Conservation (phyloP, 768 basidiomycete species). For the Nidularia pulvinata region DNA sequence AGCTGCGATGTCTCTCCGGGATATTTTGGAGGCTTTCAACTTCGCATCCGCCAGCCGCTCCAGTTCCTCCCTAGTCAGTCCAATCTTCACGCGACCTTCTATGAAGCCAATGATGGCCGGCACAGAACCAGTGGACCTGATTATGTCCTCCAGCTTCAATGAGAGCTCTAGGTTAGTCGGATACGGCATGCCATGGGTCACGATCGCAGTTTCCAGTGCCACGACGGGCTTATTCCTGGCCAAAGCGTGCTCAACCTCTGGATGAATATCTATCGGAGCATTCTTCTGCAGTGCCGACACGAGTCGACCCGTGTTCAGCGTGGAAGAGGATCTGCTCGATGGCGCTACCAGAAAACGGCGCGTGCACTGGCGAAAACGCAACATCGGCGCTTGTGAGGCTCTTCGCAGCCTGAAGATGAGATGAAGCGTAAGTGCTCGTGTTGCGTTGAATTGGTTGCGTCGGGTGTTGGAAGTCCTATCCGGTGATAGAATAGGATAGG, state of each 20-base stretch:
- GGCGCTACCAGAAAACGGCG: not conserved
- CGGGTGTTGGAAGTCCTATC: too few species aligned
- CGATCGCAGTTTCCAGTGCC: constrained; percentile 89
- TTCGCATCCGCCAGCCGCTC: constrained; percentile 61
- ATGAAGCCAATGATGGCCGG: constrained; percentile 93
- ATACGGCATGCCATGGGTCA: constrained; percentile 91
- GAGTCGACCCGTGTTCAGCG: not conserved
- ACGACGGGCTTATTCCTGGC: constrained; percentile 68
- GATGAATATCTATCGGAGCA: constrained; percentile 65
- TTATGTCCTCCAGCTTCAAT: constrained; percentile 67
- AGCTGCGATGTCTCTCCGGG: constrained; percentile 78
- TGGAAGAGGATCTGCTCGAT: not conserved
- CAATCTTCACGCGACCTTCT: constrained; percentile 84
- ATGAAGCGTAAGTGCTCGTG: too few species aligned
- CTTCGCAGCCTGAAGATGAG: too few species aligned
- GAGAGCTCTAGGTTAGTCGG: constrained; percentile 78
- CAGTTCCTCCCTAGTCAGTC: constrained; percentile 65
- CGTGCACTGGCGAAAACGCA: too few species aligned
- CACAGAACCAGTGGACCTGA: constrained; percentile 72
- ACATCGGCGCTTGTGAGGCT: too few species aligned
- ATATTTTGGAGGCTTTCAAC: constrained; percentile 60
- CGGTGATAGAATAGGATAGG: too few species aligned
- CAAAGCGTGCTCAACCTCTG: constrained; percentile 85
- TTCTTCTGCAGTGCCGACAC: constrained; percentile 1
- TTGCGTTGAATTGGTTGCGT: too few species aligned